phyloP scores from a whole-genome alignment of 176 grass and related monocot genomes.

The Cenchrus fungigraminus region DNA sequence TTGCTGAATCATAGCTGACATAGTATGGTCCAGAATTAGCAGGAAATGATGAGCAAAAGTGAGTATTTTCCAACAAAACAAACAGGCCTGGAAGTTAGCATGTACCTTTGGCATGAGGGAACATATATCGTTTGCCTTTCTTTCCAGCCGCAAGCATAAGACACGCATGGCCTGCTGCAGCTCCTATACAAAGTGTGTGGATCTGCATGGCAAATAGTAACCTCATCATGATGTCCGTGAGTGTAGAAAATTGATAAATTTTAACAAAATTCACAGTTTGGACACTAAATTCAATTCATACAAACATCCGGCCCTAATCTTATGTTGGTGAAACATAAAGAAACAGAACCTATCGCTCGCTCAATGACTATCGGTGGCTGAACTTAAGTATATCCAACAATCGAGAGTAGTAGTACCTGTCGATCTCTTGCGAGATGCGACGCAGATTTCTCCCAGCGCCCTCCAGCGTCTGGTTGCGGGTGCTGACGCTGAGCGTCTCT shows the following conservation, averaged over 20 bases:
- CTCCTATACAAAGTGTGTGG: conserved; percentile 79
- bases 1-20: conserved; percentile 89
- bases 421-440: conserved; percentile 78
- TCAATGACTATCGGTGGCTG: not conserved
- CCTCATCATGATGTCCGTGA: not conserved
- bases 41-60: conserved; percentile 32
- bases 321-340: not conserved
- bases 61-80: not conserved
- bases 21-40: conserved; percentile 38
- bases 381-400: not conserved
- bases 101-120: conserved; percentile 84
- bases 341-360: conserved; percentile 3
- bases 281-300: too few species aligned
- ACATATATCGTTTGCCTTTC: conserved; percentile 98
- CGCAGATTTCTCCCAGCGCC: conserved; percentile 70
- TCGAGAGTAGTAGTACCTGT: conserved; percentile 58
- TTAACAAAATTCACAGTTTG: too few species aligned
- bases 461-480: conserved; percentile 84
- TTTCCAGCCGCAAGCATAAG: conserved; percentile 95
- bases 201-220: conserved; percentile 58
- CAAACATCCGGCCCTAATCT: too few species aligned
- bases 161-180: conserved; percentile 82
- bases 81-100: conserved; percentile 10
- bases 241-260: too few species aligned
- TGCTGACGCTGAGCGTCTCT: conserved; percentile 80